Evolutionary conservation across 2,329 filamentous ascomycete genomes (phyloP).

Genomic region (Cercospora brassicicola): DNA sequence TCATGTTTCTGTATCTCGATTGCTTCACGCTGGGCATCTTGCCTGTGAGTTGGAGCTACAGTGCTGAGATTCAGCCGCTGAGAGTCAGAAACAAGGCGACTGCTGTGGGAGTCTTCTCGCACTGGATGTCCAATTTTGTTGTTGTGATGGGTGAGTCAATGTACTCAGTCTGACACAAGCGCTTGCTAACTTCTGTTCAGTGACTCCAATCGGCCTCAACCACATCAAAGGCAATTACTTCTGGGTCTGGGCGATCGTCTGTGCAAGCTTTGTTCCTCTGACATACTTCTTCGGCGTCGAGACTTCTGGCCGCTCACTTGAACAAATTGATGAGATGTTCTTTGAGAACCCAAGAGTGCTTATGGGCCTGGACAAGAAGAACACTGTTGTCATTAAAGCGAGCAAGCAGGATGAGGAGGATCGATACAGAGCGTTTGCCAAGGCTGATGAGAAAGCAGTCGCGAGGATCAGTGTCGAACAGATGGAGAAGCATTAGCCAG

Average conservation of each 20-base stretch:
- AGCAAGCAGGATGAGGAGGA: constrained; percentile 29
- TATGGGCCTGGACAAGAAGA: constrained; percentile 39
- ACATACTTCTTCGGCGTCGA: constrained; percentile 43
- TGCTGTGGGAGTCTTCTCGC: constrained; percentile 50
- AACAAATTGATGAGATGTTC: constrained; percentile 37
- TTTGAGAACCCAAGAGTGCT: constrained; percentile 36
- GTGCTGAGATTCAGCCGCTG: constrained; percentile 52
- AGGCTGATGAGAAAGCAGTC: constrained; percentile 19
- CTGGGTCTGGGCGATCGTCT: constrained; percentile 57
- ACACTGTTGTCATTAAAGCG: constrained; percentile 25
- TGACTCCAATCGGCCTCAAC: constrained; percentile 31
- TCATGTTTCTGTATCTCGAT: constrained; percentile 55
- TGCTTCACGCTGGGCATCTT: constrained; percentile 55
- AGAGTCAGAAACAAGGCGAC: constrained; percentile 52
- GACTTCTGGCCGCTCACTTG: constrained; percentile 33
- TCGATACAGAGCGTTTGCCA: constrained; percentile 23
- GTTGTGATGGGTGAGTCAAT: constrained; percentile 36
- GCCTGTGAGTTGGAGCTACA: constrained; percentile 45
- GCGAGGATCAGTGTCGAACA: constrained; percentile 13
- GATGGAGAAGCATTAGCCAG: background rate
- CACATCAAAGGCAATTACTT: constrained; percentile 52
- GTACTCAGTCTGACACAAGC: too few relatives aligned
- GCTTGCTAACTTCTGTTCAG: background rate
- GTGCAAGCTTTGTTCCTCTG: constrained; percentile 51
- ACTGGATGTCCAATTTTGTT: constrained; percentile 53